Conservation (phyloP, 192 early-diverging fungal genomes). For the Backusella tuberculispora region DNA sequence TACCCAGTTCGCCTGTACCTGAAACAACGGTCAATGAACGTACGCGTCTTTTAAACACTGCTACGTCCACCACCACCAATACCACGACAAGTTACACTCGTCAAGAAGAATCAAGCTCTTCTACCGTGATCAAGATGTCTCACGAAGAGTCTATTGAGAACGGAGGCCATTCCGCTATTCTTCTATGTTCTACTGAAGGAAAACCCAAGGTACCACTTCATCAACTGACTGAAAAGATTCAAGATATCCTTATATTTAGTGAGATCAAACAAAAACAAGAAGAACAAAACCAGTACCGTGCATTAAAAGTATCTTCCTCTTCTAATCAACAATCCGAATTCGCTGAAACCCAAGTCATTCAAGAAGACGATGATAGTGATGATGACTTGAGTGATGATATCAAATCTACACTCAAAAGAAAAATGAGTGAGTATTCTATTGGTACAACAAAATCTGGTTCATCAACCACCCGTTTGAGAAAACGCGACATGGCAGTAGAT, state of each 20-base stretch:
- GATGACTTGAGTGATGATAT: constrained; percentile 5
- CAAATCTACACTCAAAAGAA: neutral
- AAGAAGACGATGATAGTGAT: neutral
- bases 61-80: neutral
- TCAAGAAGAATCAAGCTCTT: neutral
- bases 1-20: constrained; percentile 18
- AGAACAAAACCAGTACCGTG: neutral
- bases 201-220: neutral
- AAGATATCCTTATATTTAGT: constrained; percentile 27
- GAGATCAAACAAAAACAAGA: constrained; percentile 17
- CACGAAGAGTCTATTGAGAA: neutral
- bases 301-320: neutral
- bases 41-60: constrained; percentile 9
- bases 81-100: neutral
- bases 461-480: neutral
- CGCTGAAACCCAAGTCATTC: neutral
- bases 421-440: constrained; percentile 15
- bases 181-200: neutral
- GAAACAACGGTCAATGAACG: constrained; percentile 9
- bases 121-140: neutral
- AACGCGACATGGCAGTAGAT: constrained; percentile 18
- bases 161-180: neutral
- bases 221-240: constrained; percentile 26
- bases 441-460: neutral
- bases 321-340: neutral